Evolutionary conservation across 129 eudicot species (phyloP), one percentile per base, ranked within the genome.

Genomic region (Arctium minus): DNA sequence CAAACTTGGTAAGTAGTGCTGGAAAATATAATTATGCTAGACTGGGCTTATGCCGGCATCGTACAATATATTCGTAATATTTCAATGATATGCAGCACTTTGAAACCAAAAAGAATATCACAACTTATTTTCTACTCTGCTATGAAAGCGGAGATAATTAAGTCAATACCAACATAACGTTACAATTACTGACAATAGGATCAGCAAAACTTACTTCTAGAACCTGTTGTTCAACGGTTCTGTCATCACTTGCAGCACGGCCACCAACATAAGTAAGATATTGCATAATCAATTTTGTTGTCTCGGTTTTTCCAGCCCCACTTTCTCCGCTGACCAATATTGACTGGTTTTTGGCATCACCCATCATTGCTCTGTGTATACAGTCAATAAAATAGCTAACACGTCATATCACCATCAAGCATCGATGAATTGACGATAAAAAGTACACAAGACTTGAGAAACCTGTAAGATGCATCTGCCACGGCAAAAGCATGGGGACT

Each of bases 401-500:
- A 79, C 12, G 81, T 79, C 83, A 68, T 29, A 44, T 64, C 38
- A 71, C 40, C 68, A 30, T 70, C 56, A 74, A 80, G 78, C 44
- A 79, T 56, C 83, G 72, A 46, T 32, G 12, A 74, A 62, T 44
- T 72, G 8, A 75, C 70, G 37, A 80, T 5, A 56, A 83, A 74
- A 74, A 44, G 3, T 22, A 70, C 73, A 38, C 72, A 83, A 73
- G 77, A 78, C 36, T 42, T 17, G 68, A 79, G 40, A 46, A 81
- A 96, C 99, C 99, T 96, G 92, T 93, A 96, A 65, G 98, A 88
- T 77, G 98, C 97, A 87, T 96, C 99, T 80, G 99, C 99, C 84
- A 96, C 99, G 32, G 99, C 99, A 92, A 96, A 96, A 22, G 94
- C 99, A 90, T 96, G 99, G 81, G 98, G 99, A 81, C 98, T 93